Evolutionary conservation across 2,329 filamentous ascomycete species (phyloP), one percentile per base, ranked within the genome.

Genomic region (Sarocladium brachiariae): DNA sequence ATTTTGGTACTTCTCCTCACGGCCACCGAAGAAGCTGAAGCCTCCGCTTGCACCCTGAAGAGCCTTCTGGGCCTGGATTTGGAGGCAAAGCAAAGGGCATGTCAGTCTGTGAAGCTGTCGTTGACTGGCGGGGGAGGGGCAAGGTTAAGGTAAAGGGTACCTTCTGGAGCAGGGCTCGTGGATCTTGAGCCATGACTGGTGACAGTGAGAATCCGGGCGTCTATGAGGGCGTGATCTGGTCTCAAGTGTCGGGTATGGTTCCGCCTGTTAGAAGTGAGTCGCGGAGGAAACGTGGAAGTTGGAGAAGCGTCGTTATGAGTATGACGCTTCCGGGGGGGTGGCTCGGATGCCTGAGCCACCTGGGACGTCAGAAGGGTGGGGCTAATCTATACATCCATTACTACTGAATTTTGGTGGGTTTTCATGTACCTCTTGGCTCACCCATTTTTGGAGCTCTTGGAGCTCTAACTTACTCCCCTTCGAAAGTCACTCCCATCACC

Each of bases 21-120:
- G 80, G 41, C 88, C 88, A 38, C 90, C 88, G 61, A 99, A 96
- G 70, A 96, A 83, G 66, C 84, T 88, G 72, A 96, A 96, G 60
- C 91, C 91, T 24, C 86, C 76, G 18, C 81, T 75, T 35, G 92
- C 91, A 58, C 85, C 76, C 60, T 83, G 72, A 23, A 87, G 79
- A 49, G 83, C 78, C 74, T 93, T 95, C 64, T 96, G 89, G 72
- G 93, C 93, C 91, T 96, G 65, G 21, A 33, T 34, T 14, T 10
- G 11, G 30, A 33, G 23, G n/a, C n/a, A n/a, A n/a, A n/a, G n/a
- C n/a, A n/a, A 23, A 24, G 9, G 11, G 30, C 10, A 9, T 27
- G 45, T 52, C 25, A 43, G 51, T 48, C 45, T 34, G 18, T 34
- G 18, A 30, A 33, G 11, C 16, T 13, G 25, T 27, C 41, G 53